These are phyloP conservation scores for Phytophthora boehmeriae DNA, from an alignment of 352 stramenopile species.

Conservation along the genomic window DNA sequence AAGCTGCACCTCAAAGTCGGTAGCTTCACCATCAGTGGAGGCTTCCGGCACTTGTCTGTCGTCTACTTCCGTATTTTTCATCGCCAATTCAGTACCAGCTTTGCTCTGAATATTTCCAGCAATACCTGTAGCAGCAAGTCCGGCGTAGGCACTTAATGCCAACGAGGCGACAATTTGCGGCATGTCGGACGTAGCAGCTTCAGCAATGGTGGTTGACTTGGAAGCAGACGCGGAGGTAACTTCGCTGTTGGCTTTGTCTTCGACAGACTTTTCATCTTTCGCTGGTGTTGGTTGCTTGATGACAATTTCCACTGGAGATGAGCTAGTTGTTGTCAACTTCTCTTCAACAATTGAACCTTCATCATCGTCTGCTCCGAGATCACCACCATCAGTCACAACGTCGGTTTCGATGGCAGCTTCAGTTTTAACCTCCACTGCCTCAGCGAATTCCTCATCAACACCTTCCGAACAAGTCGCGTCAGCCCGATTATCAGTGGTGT, in stretches of 20 bases:
- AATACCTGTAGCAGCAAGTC: neutral
- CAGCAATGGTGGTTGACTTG: neutral
- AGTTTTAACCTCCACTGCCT: neutral
- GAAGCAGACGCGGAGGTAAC: neutral
- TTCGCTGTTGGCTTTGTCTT: neutral
- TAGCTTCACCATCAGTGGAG: too few relatives aligned
- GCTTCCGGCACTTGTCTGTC: too few relatives aligned
- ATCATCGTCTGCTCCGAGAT: neutral
- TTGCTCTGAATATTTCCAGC: neutral
- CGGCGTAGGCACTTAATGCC: slow-evolving; percentile 7
- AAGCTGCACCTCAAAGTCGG: slow-evolving; percentile 2
- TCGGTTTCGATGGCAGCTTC: neutral
- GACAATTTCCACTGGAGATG: neutral
- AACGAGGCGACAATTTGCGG: slow-evolving; percentile 22
- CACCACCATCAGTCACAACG: neutral
- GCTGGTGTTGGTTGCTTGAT: neutral
- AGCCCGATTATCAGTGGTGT: neutral
- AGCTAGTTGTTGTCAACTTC: neutral
- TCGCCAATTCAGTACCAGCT: neutral
- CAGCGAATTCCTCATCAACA: neutral
- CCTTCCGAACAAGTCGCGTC: too few relatives aligned
- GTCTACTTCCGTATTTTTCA: neutral
- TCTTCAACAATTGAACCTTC: neutral
- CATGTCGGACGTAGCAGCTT: slow-evolving; percentile 2
- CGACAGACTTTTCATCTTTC: neutral